Base-by-base conservation (phyloP, 2,329 filamentous ascomycete species). In the Cladosporium sp. region DNA sequence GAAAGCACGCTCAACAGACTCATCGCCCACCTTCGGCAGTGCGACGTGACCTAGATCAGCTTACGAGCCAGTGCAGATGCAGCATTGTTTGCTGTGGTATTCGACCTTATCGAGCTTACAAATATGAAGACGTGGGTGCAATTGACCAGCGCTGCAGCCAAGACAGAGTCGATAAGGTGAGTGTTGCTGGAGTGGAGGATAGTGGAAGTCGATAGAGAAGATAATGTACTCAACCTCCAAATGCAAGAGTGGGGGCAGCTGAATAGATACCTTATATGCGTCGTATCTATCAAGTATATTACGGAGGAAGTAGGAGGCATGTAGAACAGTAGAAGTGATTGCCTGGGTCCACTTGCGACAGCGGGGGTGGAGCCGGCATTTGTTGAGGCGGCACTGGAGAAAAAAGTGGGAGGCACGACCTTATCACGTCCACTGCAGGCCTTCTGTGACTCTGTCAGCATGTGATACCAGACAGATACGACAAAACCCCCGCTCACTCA, bases 301-400 rank as follows among this genome's bases (percentile, higher is more conserved):
- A 14, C 31, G 10, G 3, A 11, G 8, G 10, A 35, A 3, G 33
- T 35, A 35, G 33, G 33, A 35, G 12, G 33, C 33, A 14, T 35
- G 33, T 14, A 14, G 33, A 35, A 35, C 33, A 16, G 33, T 35
- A 35, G 33, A 35, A 35, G 11, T 35, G 5, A 35, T 14, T 16
- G 2, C 33, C 33, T 35, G 33, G 33, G 56, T 40, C 35, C 56
- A 59, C 40, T 60, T 60, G 40, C 40, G 40, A 12, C 40, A 46
- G 57, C 28, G 57, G 57, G 40, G 57, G 57, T 60, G 57, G 52
- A 55, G 26, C 52, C 52, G 52, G 28, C 52, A 55, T n/a, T 12
- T 31, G 52, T 55, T 55, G 49, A 29, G 26, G 23, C n/a, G 23
- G 7, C 26, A 29, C 29, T 55, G 52, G 26, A 60, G 40, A 60